Percentiles rank a stretch among this genome's conserved stretches.
Conservation (phyloP, 225 moss, liverwort and hornwort species). For the Thuidium tamariscinum region DNA sequence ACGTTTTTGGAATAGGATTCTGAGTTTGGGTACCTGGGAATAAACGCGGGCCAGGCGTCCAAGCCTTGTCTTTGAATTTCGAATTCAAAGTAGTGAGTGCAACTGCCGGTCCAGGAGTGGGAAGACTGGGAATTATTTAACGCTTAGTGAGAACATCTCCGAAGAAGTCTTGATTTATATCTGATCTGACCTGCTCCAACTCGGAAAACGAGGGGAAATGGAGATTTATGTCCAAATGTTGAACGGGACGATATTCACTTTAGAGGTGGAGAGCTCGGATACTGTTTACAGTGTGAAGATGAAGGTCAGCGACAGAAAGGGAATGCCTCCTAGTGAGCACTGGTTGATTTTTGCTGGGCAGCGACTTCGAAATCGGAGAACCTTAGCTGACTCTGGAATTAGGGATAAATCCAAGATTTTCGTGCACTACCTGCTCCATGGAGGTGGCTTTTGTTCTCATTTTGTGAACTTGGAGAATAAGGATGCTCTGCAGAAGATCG, state of each 20-base stretch:
- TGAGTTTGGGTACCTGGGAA: not conserved
- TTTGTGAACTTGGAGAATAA: not conserved
- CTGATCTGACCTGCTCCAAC: not conserved
- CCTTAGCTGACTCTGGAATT: not conserved
- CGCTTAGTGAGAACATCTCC: not conserved
- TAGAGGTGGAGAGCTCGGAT: not conserved
- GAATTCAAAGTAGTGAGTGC: not conserved
- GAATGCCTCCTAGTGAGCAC: not conserved
- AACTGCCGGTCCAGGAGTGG: not conserved
- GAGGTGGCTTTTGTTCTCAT: not conserved
- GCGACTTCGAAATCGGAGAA: not conserved
- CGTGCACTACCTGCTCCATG: not conserved
- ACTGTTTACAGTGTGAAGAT: not conserved
- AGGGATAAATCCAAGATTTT: not conserved
- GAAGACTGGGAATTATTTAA: not conserved
- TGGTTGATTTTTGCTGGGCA: not conserved
- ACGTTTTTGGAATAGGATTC: not conserved
- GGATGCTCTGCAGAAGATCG: not conserved
- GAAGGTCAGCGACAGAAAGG: not conserved
- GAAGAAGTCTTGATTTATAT: not conserved
- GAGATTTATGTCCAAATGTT: not conserved
- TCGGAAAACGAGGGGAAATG: not conserved
- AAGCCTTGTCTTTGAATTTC: not conserved
- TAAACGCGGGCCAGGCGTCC: not conserved
- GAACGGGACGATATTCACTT: not conserved